A percentile compares a stretch with the other conserved stretches of the same genome.
phyloP scores from a whole-genome alignment of 148 eudicot species.

The Rhododendron henanense region DNA sequence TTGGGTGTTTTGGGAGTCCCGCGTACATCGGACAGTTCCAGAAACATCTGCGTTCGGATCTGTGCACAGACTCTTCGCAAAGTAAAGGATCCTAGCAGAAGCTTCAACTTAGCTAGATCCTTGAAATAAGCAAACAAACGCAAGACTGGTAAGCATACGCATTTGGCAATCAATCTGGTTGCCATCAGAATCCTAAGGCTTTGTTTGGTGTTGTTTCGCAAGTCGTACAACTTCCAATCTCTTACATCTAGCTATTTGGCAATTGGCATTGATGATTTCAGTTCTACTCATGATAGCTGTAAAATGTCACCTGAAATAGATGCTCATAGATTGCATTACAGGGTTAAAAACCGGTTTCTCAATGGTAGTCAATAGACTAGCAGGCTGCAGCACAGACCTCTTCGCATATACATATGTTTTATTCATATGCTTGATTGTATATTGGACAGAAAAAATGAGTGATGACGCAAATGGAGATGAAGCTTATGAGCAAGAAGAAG shows the following conservation, averaged over 20 bases:
- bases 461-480: conserved; percentile 1
- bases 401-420: neutral
- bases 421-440: neutral
- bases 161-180: neutral
- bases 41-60: neutral
- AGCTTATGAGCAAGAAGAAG: neutral
- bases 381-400: neutral
- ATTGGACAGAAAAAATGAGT: conserved; percentile 16
- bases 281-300: neutral
- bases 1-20: neutral
- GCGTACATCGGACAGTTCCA: neutral
- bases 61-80: neutral
- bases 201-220: neutral
- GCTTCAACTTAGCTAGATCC: neutral
- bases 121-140: neutral
- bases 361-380: neutral
- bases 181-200: neutral
- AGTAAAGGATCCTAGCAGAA: neutral
- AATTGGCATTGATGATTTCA: neutral
- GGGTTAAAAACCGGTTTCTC: neutral
- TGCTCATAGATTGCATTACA: neutral
- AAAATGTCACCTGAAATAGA: neutral
- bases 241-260: neutral
- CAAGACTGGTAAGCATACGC: neutral
- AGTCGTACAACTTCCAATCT: neutral